Evolutionary conservation across 2,329 filamentous ascomycete species (phyloP), one percentile per base, ranked within the genome.

Genomic region (Clarireedia monteithiana): DNA sequence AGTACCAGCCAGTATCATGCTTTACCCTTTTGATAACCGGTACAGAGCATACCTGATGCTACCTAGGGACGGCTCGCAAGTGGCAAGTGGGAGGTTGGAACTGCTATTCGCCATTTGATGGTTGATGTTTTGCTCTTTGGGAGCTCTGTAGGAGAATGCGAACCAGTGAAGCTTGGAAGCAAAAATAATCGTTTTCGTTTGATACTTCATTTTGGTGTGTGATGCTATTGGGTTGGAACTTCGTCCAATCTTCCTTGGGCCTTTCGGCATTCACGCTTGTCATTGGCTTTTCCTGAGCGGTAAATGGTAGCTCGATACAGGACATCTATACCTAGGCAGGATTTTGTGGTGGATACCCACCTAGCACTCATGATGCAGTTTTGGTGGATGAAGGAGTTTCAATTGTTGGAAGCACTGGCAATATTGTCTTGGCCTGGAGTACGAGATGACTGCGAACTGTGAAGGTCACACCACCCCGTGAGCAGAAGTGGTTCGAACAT

Each of bases 21-120:
- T 53, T 53, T 30, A 48, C 50, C 50, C 50, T 53, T 53, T 53
- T 34, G 50, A 23, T 53, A 47, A 42, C 50, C 40, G 50, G 50
- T 47, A 53, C 23, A 47, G 7, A 47, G 27, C 10, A 12, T 20
- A 20, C 39, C 7, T 46, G 17, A 4, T 38, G 30, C 50, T 5
- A 38, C 24, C 50, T 38, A 48, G 50, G 50, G 24, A 38, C 50
- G 50, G 50, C 42, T 53, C 50, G 50, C 20, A 17, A 48, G 27
- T 27, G 26, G 26, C 26, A 27, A 27, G 27, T 30, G 7, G 27
- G 7, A 30, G 10, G 27, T 30, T 52, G 45, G 20, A 52, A 46
- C 27, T 24, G 23, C 38, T 45, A 23, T 34, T 34, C 10, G 34
- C 50, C 34, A 42, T 24, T 36, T 39, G 42, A 30, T 9, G 17